Percentiles rank a stretch among this genome's conserved stretches.
These are phyloP conservation scores for Cladosporium colombiae DNA, from an alignment of 2,329 filamentous ascomycete genomes.

Conservation along the genomic window DNA sequence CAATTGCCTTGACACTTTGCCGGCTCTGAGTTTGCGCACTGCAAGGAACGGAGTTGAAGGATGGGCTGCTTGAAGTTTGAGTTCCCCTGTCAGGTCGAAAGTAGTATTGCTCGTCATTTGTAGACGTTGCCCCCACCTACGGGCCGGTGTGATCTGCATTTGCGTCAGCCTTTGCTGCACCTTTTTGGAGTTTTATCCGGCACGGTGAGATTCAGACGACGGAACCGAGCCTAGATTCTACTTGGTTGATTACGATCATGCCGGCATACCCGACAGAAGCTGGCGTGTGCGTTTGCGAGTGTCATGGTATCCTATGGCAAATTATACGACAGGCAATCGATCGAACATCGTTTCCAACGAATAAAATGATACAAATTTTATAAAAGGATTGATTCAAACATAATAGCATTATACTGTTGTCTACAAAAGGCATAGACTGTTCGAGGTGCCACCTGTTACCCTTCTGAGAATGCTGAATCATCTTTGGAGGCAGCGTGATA, in stretches of 20 bases:
- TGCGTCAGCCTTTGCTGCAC: not conserved
- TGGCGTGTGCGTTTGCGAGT: not conserved
- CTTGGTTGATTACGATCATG: not conserved
- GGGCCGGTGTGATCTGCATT: constrained; percentile 4
- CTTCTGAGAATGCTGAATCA: not conserved
- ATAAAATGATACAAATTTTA: not conserved
- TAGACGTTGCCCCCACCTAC: not conserved
- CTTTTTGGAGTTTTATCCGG: not conserved
- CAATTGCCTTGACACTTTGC: constrained; percentile 9
- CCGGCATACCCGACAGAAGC: not conserved
- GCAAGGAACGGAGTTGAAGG: not conserved
- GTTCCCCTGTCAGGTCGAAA: not conserved
- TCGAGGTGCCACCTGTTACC: not conserved
- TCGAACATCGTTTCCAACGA: not conserved
- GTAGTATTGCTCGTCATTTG: not conserved
- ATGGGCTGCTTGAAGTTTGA: not conserved
- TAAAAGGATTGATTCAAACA: not conserved
- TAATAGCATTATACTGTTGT: not conserved
- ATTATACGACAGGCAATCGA: not conserved
- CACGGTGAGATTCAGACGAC: not conserved
- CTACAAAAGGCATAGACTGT: not conserved
- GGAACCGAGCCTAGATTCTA: not conserved
- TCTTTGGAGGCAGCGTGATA: not conserved
- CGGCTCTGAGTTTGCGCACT: not conserved
- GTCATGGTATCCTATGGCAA: not conserved